A percentile compares a stretch with the other conserved stretches of the same genome.
phyloP scores from a whole-genome alignment of 1,284 basidiomycete species.

The Hymenochaete sp. region DNA sequence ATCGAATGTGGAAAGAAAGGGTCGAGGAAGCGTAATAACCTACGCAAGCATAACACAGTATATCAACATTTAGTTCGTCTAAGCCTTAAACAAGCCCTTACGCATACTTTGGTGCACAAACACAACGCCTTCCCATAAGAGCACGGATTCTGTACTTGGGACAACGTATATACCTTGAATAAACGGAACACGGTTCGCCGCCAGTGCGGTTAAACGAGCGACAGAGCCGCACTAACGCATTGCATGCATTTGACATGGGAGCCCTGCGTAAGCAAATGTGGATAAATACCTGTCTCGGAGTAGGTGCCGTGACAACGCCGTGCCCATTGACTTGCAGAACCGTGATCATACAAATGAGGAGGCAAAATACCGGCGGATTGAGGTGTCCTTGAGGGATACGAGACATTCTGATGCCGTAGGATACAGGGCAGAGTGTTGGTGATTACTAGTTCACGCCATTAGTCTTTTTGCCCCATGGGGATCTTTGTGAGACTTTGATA shows the following conservation, averaged over 20 bases:
- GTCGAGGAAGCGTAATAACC: slow-evolving; percentile 79
- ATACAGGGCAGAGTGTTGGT: too few species aligned
- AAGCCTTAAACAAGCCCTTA: too few species aligned
- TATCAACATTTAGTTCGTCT: not conserved
- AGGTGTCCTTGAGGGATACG: too few species aligned
- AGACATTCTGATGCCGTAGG: too few species aligned
- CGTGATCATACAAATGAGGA: not conserved
- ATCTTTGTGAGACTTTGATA: too few species aligned
- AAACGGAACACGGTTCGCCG: too few species aligned
- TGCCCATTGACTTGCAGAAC: slow-evolving; percentile 20
- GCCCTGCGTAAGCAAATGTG: not conserved
- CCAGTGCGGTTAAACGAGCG: too few species aligned
- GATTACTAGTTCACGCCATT: too few species aligned
- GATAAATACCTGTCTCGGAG: slow-evolving; percentile 24
- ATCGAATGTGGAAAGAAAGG: slow-evolving; percentile 69
- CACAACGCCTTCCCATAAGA: slow-evolving; percentile 75
- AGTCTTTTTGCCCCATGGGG: too few species aligned
- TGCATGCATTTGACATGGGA: not conserved
- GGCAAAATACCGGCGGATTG: too few species aligned
- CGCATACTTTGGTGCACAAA: slow-evolving; percentile 75
- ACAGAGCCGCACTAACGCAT: slow-evolving; percentile 24
- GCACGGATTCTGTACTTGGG: slow-evolving; percentile 54
- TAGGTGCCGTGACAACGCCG: slow-evolving; percentile 26
- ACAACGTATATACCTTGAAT: slow-evolving; percentile 79
- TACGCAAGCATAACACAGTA: slow-evolving; percentile 24